A percentile compares a stretch with the other conserved stretches of the same genome.
phyloP scores from a whole-genome alignment of 306 rosid genomes.

The Lathyrus sativus region DNA sequence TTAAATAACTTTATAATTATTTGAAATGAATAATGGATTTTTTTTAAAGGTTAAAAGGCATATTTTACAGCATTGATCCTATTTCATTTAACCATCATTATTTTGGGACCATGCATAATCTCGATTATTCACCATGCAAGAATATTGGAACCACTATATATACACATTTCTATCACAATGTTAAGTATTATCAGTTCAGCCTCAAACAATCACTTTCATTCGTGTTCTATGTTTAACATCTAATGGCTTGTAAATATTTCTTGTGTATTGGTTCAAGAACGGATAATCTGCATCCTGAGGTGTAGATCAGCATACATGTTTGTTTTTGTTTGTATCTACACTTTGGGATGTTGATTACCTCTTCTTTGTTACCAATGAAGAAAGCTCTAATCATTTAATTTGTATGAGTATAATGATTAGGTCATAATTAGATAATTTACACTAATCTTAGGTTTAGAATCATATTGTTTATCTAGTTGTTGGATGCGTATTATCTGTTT shows the following conservation, averaged over 20 bases:
- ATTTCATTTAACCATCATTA: neutral
- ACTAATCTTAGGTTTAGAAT: neutral
- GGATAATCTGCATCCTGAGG: conserved; percentile 5
- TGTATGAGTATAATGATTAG: neutral
- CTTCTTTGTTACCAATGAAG: neutral
- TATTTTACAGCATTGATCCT: neutral
- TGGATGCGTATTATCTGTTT: neutral
- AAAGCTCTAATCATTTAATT: neutral
- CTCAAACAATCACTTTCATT: neutral
- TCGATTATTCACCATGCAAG: neutral
- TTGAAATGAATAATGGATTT: too few species aligned
- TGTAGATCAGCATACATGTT: neutral
- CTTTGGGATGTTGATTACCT: neutral
- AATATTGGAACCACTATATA: neutral
- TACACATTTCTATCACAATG: neutral
- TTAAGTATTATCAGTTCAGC: neutral
- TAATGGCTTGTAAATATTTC: neutral
- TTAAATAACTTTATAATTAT: too few species aligned
- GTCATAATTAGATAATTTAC: neutral
- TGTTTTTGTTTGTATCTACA: neutral
- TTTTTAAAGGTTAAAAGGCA: neutral
- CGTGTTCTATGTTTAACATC: neutral
- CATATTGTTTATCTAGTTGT: neutral
- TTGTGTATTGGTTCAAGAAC: neutral
- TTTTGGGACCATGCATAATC: neutral